These are phyloP conservation scores for Ceratocystis eucalypticola DNA, from an alignment of 2,329 filamentous ascomycete genomes.

Conservation along the genomic window DNA sequence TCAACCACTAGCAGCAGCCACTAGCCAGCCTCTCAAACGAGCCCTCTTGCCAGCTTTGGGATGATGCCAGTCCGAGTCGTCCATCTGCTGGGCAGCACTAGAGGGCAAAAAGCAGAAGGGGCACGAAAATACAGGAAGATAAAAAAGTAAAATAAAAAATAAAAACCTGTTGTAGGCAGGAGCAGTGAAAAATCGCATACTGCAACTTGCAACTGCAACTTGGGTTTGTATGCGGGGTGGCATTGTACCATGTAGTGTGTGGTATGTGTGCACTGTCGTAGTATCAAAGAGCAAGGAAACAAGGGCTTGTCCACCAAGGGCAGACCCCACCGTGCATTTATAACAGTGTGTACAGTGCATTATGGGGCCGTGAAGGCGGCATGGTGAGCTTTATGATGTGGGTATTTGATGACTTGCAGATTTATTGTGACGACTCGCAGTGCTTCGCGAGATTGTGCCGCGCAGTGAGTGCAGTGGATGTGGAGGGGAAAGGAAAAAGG, in stretches of 20 bases:
- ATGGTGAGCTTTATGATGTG: not conserved
- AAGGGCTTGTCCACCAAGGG: not conserved
- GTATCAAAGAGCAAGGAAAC: not conserved
- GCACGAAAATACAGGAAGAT: not conserved
- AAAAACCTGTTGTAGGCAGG: not conserved
- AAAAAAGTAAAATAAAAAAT: not conserved
- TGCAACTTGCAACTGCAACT: not conserved
- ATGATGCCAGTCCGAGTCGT: not conserved
- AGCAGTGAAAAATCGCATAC: not conserved
- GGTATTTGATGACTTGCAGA: not conserved
- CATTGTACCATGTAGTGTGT: not conserved
- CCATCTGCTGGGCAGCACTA: not conserved
- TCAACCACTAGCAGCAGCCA: not conserved
- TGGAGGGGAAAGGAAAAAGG: not conserved
- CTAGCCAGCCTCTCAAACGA: not conserved
- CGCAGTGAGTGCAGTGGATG: not conserved
- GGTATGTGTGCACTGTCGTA: not conserved
- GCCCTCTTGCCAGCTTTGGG: not conserved
- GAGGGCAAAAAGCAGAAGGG: not conserved
- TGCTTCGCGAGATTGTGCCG: not conserved
- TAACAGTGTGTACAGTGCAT: not conserved
- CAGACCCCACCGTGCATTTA: constrained; percentile 1
- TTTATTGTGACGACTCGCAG: not conserved
- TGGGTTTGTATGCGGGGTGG: not conserved
- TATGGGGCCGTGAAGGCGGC: not conserved